Evolutionary conservation across 2,329 filamentous ascomycete species (phyloP).

Genomic region (Aureobasidium subglaciale): DNA sequence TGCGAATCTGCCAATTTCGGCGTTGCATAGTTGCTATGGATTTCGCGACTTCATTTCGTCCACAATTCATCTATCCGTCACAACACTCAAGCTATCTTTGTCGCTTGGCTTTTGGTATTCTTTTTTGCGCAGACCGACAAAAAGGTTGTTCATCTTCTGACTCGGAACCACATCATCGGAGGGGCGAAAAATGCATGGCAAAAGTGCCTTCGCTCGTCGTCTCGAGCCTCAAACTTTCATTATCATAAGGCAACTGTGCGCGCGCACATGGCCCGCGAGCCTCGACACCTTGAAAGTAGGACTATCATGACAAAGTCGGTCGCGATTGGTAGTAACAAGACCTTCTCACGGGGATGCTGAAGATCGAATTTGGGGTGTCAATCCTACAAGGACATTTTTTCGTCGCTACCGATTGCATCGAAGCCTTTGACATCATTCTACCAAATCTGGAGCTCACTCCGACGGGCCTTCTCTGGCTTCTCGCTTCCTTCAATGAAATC

Average conservation of each 20-base stretch:
- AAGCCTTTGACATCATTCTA: slow-evolving; percentile 10
- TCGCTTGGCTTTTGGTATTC: background rate
- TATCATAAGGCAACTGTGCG: background rate
- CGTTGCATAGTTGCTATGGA: background rate
- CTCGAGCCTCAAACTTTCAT: background rate
- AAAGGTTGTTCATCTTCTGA: background rate
- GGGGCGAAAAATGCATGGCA: background rate
- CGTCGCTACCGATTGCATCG: background rate
- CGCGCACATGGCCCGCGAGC: slow-evolving; percentile 3
- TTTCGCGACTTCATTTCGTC: background rate
- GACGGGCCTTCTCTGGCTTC: background rate
- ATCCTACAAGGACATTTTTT: background rate
- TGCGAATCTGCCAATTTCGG: background rate
- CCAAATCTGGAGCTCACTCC: background rate
- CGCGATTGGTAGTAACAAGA: background rate
- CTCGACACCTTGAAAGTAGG: background rate
- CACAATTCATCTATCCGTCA: background rate
- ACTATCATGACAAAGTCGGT: background rate
- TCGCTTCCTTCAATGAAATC: background rate
- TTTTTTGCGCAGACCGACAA: background rate
- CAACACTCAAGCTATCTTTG: background rate
- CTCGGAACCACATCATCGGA: slow-evolving; percentile 1
- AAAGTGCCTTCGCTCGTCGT: background rate
- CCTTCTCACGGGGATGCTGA: background rate
- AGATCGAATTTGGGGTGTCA: background rate